These are phyloP conservation scores for Fraxinus baroniana DNA, from an alignment of 305 asterid species.

Conservation along the genomic window DNA sequence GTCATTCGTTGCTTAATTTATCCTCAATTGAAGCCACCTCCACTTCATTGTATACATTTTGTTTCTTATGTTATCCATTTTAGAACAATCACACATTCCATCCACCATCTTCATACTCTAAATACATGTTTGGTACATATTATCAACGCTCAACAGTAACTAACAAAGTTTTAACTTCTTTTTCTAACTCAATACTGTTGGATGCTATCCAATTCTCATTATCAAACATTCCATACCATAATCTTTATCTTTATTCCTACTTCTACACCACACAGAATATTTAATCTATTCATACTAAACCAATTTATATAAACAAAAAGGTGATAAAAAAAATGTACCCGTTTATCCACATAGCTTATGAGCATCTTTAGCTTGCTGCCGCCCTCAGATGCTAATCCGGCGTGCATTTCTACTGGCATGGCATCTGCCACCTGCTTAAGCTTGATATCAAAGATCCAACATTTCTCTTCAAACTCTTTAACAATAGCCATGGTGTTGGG, in stretches of 20 bases:
- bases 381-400: constrained; percentile 78
- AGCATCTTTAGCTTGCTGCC: constrained; percentile 87
- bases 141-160: neutral
- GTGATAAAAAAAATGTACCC: constrained; percentile 38
- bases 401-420: constrained; percentile 81
- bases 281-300: neutral
- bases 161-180: neutral
- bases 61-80: no score
- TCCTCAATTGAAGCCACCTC: neutral
- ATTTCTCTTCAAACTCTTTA: constrained; percentile 67
- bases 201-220: neutral
- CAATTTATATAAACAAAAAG: neutral
- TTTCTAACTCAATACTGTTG: neutral
- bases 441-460: constrained; percentile 54
- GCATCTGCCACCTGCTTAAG: constrained; percentile 72
- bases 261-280: neutral
- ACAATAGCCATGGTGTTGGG: constrained; percentile 32
- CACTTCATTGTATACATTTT: neutral
- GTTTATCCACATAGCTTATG: constrained; percentile 70
- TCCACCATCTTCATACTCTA: neutral
- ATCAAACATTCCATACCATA: neutral
- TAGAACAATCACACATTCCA: neutral
- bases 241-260: neutral
- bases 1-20: neutral
- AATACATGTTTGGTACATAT: neutral